phyloP scores from a whole-genome alignment of 1,284 basidiomycete genomes.

The Apiotrichum domesticum region DNA sequence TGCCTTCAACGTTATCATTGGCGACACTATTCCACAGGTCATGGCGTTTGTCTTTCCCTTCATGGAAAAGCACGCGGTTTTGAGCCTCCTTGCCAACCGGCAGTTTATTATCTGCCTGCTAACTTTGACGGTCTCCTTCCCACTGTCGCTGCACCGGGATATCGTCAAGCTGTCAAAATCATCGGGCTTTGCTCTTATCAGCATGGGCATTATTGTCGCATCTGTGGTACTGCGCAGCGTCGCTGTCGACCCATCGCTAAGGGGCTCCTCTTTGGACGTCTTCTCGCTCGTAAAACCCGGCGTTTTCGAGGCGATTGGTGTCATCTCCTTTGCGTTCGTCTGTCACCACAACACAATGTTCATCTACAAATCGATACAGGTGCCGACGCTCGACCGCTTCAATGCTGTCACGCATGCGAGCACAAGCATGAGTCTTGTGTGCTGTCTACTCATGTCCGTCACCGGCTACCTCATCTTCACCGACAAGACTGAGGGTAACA shows the following conservation, averaged over 20 bases:
- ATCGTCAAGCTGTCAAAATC: conserved; percentile 95
- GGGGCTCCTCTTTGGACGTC: conserved; percentile 58
- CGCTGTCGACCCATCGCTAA: conserved; percentile 68
- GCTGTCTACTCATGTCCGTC: conserved; percentile 78
- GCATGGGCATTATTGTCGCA: conserved; percentile 89
- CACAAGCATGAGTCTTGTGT: conserved; percentile 70
- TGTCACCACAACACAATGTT: conserved; percentile 90
- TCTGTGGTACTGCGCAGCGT: conserved; percentile 83
- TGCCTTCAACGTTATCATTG: conserved; percentile 83
- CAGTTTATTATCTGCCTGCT: conserved; percentile 80
- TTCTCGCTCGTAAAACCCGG: conserved; percentile 69
- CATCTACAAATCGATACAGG: conserved; percentile 88
- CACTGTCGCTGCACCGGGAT: conserved; percentile 90
- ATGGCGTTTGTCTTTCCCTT: conserved; percentile 78
- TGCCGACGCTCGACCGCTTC: conserved; percentile 82
- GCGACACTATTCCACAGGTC: conserved; percentile 95
- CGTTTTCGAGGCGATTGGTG: conserved; percentile 85
- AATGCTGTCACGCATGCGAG: conserved; percentile 88
- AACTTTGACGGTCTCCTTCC: conserved; percentile 84
- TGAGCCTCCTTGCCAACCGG: conserved; percentile 73
- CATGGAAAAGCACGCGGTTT: conserved; percentile 61
- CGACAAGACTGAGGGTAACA: conserved; percentile 86
- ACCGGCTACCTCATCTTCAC: conserved; percentile 91
- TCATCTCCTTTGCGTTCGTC: conserved; percentile 85
- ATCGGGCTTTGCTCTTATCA: conserved; percentile 77